Evolutionary conservation across 306 rosid genomes (phyloP).

Genomic region (Ammopiptanthus mongolicus): DNA sequence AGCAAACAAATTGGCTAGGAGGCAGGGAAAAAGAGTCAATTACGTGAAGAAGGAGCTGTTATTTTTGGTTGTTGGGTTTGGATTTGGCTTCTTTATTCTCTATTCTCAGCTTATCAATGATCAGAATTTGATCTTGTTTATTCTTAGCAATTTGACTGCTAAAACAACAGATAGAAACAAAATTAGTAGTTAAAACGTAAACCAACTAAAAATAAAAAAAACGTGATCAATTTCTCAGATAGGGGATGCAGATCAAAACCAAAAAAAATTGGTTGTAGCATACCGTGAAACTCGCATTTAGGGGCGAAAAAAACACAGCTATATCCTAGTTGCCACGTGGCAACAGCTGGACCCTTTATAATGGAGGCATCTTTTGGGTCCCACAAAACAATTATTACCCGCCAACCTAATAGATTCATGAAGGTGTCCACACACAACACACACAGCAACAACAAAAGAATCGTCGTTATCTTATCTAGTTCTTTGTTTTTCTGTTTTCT

Average conservation of each 20-base stretch:
- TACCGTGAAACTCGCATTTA: background rate
- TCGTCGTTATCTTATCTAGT: slow-evolving; percentile 24
- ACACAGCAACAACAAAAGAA: background rate
- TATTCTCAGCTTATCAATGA: background rate
- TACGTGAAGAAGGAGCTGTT: background rate
- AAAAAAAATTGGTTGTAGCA: background rate
- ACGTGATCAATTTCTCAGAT: background rate
- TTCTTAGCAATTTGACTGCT: background rate
- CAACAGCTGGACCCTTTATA: slow-evolving; percentile 15
- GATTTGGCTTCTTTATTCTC: background rate
- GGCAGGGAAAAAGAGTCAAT: background rate
- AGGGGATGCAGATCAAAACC: background rate
- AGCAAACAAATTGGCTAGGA: background rate
- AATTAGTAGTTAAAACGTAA: background rate
- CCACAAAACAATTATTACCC: slow-evolving; percentile 21
- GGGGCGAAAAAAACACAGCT: background rate
- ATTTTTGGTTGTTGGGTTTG: background rate
- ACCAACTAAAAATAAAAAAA: slow-evolving; percentile 3
- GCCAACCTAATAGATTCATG: slow-evolving; percentile 31
- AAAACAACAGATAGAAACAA: background rate
- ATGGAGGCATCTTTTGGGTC: background rate
- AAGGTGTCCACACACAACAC: slow-evolving; percentile 9
- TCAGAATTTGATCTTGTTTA: background rate
- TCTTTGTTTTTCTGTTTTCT: background rate
- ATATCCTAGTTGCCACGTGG: slow-evolving; percentile 27